Base-by-base conservation (phyloP, 2,329 filamentous ascomycete species). In the Botrytis porri region DNA sequence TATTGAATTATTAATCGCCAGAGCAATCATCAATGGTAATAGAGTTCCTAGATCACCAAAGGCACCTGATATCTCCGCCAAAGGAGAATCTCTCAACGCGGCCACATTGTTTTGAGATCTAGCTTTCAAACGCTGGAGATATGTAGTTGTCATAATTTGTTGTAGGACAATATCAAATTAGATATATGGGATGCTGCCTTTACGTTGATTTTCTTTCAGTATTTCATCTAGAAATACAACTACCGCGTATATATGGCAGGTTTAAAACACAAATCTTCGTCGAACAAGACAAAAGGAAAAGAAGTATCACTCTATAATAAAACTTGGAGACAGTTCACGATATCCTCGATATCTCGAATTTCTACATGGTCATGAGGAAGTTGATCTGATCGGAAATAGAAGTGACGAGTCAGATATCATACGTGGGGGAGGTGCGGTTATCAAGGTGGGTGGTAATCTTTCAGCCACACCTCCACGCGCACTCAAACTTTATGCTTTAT, bases 41-140 rank as follows among this genome's bases (percentile, higher is more conserved):
- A 97, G 88, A 4, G 95, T 98, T 75, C 95, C 95, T 60, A 98
- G 86, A 80, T 98, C 95, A 75, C 95, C 95, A 3, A 94, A 87
- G 0, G 95, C 93, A 69, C 95, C 95, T 1, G 95, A 97, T 70
- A 98, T 89, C 84, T 98, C 95, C 66, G 92, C 82, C 25, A 92
- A 83, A 75, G 90, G 88, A 67, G 87, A 85, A 35, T 80, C 81
- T 74, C 83, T 85, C 74, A 92, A 82, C 20, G 87, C 89, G 37
- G 83, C 80, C 75, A 88, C 79, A 83, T 92, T 92, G 78, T 90
- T 80, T 51, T 64, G 67, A 70, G 80, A 76, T 12, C 70, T 72
- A 29, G 70, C 51, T 39, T n/a, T 72, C 16, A 69, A 39, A 5
- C 48, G 37, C 20, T 69, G 48, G 20, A 72, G 29, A n/a, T 61